These are phyloP conservation scores for Holtermanniella nyarrowii DNA, from an alignment of 768 basidiomycete species.

Conservation along the genomic window DNA sequence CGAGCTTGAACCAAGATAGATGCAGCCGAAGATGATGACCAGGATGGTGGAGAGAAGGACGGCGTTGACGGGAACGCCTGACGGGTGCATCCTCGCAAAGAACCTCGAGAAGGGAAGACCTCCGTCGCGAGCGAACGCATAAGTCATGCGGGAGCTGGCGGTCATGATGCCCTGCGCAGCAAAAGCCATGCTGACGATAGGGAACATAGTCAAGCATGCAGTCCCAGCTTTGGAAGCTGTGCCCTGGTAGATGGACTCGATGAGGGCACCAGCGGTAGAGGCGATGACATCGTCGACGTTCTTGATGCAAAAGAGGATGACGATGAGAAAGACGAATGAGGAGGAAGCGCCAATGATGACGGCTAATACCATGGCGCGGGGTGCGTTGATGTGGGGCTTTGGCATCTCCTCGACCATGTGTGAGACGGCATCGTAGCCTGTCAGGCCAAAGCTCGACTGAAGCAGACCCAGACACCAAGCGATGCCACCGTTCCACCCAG, in stretches of 20 bases:
- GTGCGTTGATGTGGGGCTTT: slow-evolving; percentile 25
- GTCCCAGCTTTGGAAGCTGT: slow-evolving; percentile 22
- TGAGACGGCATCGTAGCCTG: slow-evolving; percentile 33
- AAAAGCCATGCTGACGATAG: slow-evolving; percentile 29
- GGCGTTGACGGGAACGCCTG: slow-evolving; percentile 24
- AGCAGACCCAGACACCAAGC: slow-evolving; percentile 31
- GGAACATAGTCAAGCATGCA: slow-evolving; percentile 29
- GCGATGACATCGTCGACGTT: slow-evolving; percentile 21
- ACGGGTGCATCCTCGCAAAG: slow-evolving; percentile 17
- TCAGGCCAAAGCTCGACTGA: slow-evolving; percentile 27
- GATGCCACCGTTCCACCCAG: slow-evolving; percentile 31
- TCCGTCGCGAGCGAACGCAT: slow-evolving; percentile 26
- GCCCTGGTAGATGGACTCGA: slow-evolving; percentile 30
- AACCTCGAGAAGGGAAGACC: slow-evolving; percentile 22
- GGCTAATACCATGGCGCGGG: slow-evolving; percentile 23
- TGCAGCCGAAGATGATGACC: slow-evolving; percentile 29
- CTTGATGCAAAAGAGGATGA: slow-evolving; percentile 23
- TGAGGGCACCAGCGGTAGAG: slow-evolving; percentile 20
- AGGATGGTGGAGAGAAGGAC: slow-evolving; percentile 19
- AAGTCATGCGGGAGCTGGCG: slow-evolving; percentile 26
- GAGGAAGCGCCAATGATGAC: slow-evolving; percentile 22
- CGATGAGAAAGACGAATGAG: slow-evolving; percentile 27
- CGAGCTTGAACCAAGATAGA: slow-evolving; percentile 26
- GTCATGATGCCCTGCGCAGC: slow-evolving; percentile 29
- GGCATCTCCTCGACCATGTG: slow-evolving; percentile 37